These are phyloP conservation scores for Pelargonium myrrhifolium DNA, from an alignment of 441 rosid species.

Conservation along the genomic window DNA sequence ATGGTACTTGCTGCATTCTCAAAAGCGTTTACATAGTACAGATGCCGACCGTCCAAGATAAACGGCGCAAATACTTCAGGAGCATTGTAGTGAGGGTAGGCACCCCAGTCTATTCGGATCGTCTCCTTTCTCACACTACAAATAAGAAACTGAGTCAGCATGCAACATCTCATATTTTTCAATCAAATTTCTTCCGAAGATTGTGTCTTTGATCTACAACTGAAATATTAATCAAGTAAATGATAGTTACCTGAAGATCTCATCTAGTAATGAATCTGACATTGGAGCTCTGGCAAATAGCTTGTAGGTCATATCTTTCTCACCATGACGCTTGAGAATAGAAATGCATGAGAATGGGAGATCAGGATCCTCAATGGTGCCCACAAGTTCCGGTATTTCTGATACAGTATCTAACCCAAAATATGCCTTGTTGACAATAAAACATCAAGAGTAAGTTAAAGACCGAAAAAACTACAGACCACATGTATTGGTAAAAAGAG, in stretches of 20 bases:
- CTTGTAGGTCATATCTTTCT: constrained; percentile 61
- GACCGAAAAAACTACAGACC: background rate
- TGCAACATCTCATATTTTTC: background rate
- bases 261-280: constrained; percentile 60
- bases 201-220: too few relatives aligned
- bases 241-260: constrained; percentile 53
- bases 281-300: constrained; percentile 60
- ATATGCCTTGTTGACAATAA: constrained; percentile 43
- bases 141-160: constrained; percentile 20
- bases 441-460: constrained; percentile 9
- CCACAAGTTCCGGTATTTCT: constrained; percentile 74
- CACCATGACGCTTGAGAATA: constrained; percentile 47
- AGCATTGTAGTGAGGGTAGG: constrained; percentile 84
- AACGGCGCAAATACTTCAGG: constrained; percentile 84
- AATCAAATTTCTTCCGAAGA: too few relatives aligned
- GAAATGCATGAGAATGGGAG: constrained; percentile 80
- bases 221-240: background rate
- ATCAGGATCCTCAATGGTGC: constrained; percentile 64
- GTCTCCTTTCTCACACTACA: constrained; percentile 58
- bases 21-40: constrained; percentile 82
- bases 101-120: constrained; percentile 67
- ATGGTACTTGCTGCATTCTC: constrained; percentile 90
- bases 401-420: constrained; percentile 54
- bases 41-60: constrained; percentile 57
- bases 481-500: background rate